These are phyloP conservation scores for Harringtonia lauricola DNA, from an alignment of 2,329 filamentous ascomycete genomes.

Conservation along the genomic window DNA sequence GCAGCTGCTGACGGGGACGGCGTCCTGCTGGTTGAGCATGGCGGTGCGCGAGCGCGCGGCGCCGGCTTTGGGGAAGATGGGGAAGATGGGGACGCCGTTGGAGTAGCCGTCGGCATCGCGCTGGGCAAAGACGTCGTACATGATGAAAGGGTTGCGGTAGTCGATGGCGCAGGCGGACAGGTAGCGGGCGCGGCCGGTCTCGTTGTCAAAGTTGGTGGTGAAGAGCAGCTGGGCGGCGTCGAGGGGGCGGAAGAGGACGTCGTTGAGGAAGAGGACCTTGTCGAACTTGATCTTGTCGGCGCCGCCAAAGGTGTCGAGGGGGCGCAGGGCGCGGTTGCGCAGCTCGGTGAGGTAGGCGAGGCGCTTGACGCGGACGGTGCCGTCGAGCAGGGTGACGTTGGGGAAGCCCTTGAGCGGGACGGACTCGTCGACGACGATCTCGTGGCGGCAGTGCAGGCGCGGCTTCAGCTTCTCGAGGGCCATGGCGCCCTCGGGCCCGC, in stretches of 20 bases:
- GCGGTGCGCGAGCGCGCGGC: constrained; percentile 46
- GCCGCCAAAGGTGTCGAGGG: constrained; percentile 40
- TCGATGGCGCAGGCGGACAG: constrained; percentile 62
- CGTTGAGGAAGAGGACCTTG: constrained; percentile 55
- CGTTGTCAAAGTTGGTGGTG: constrained; percentile 42
- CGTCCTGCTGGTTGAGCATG: constrained; percentile 48
- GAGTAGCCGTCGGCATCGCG: constrained; percentile 54
- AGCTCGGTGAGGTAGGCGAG: constrained; percentile 66
- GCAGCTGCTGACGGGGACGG: constrained; percentile 61
- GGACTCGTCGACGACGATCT: constrained; percentile 48
- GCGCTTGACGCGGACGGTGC: constrained; percentile 53
- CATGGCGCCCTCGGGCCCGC: constrained; percentile 40
- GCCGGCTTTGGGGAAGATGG: constrained; percentile 49
- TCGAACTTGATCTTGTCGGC: constrained; percentile 33
- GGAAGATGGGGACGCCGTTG: constrained; percentile 54
- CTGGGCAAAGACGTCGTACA: constrained; percentile 65
- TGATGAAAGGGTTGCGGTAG: constrained; percentile 55
- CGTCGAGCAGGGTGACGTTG: constrained; percentile 50
- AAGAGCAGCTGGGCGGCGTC: constrained; percentile 51
- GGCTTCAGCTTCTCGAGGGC: constrained; percentile 43
- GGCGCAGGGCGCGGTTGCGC: constrained; percentile 57
- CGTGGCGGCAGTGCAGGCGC: constrained; percentile 31
- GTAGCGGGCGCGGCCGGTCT: constrained; percentile 43
- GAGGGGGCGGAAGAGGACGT: constrained; percentile 41
- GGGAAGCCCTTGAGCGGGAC: constrained; percentile 45